Percentiles rank a stretch among this genome's conserved stretches.
Conservation (phyloP, 2,329 filamentous ascomycete genomes). For the Atkinsonella texensis region DNA sequence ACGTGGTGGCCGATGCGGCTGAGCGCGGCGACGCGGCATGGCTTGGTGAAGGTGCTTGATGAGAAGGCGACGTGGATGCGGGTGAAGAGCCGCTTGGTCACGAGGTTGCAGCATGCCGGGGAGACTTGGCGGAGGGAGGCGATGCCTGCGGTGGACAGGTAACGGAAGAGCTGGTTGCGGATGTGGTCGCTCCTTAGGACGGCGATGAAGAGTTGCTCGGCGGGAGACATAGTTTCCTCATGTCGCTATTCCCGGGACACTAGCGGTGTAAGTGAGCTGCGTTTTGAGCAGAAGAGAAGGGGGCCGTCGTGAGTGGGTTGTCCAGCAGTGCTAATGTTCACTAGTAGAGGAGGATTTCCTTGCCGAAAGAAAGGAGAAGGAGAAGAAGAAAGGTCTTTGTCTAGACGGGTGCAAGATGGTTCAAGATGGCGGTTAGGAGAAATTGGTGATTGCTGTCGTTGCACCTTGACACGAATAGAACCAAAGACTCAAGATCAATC, state of each 20-base stretch:
- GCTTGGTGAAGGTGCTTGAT: slow-evolving; percentile 63
- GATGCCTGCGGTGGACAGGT: slow-evolving; percentile 38
- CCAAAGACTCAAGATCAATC: background rate
- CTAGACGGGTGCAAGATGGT: no score
- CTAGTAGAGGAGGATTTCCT: no score
- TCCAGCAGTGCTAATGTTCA: no score
- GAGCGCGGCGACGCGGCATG: slow-evolving; percentile 60
- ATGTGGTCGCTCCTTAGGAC: slow-evolving; percentile 41
- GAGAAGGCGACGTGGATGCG: slow-evolving; percentile 60
- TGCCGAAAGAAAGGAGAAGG: background rate
- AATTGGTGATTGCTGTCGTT: background rate
- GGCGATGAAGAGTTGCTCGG: slow-evolving; percentile 38
- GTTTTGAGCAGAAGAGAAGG: no score
- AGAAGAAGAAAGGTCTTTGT: background rate
- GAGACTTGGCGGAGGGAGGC: slow-evolving; percentile 53
- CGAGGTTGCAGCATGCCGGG: slow-evolving; percentile 57
- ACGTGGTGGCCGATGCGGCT: slow-evolving; percentile 68
- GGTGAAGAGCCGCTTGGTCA: slow-evolving; percentile 58
- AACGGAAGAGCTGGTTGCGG: slow-evolving; percentile 36
- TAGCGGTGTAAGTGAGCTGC: background rate
- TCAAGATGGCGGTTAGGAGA: no score
- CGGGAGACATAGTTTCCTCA: slow-evolving; percentile 41
- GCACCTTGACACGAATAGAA: background rate
- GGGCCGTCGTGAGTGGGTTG: no score
- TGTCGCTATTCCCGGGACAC: slow-evolving; percentile 20